Evolutionary conservation across 768 basidiomycete genomes (phyloP).

Genomic region (Pleurotus platypus): DNA sequence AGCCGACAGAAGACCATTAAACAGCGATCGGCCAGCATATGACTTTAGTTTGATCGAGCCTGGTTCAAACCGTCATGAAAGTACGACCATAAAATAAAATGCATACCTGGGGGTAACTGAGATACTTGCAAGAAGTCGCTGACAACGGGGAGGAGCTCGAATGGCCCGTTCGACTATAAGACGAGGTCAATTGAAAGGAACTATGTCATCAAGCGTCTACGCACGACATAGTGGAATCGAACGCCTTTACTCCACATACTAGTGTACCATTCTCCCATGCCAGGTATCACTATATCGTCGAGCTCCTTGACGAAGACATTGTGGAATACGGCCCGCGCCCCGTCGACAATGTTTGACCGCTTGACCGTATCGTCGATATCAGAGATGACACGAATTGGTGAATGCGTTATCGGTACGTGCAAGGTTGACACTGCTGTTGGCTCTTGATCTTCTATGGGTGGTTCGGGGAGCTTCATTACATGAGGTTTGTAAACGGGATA

Average conservation of each 20-base stretch:
- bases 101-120: slow-evolving; percentile 59
- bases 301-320: slow-evolving; percentile 91
- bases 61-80: slow-evolving; percentile 13
- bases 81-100: neutral
- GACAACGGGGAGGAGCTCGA: slow-evolving; percentile 76
- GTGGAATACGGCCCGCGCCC: slow-evolving; percentile 78
- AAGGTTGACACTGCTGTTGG: slow-evolving; percentile 25
- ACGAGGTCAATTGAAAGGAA: neutral
- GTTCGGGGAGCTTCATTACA: neutral
- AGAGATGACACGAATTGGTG: slow-evolving; percentile 76
- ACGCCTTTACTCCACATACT: slow-evolving; percentile 68
- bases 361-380: slow-evolving; percentile 96
- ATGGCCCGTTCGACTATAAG: slow-evolving; percentile 80
- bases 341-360: slow-evolving; percentile 68
- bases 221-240: slow-evolving; percentile 84
- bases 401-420: slow-evolving; percentile 52
- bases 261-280: slow-evolving; percentile 79
- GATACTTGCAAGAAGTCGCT: slow-evolving; percentile 72
- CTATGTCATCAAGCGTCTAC: slow-evolving; percentile 22
- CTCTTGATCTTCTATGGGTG: slow-evolving; percentile 4
- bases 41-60: slow-evolving; percentile 82
- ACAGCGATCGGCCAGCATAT: slow-evolving; percentile 79
- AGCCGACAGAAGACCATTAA: slow-evolving; percentile 79
- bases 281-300: slow-evolving; percentile 73
- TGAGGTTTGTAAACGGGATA: slow-evolving; percentile 8